These are phyloP conservation scores for Roridomyces roridus DNA, from an alignment of 768 basidiomycete species.

Conservation along the genomic window DNA sequence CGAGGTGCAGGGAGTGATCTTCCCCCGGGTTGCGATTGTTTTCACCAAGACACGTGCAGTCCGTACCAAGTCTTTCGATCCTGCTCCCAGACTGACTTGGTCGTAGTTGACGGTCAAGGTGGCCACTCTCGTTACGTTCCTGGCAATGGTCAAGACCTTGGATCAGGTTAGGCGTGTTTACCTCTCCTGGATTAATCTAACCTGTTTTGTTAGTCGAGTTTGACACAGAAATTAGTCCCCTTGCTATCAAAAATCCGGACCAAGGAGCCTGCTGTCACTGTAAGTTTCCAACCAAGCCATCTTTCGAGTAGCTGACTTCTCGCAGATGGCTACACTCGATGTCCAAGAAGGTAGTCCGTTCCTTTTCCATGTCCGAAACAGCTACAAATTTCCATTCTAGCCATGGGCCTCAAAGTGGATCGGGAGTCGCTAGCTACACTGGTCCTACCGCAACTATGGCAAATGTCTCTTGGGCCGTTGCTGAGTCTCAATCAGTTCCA, in stretches of 20 bases:
- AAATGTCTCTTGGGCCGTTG: constrained; percentile 95
- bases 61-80: too few species aligned
- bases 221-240: constrained; percentile 96
- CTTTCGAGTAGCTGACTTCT: background rate
- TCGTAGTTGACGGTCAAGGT: constrained; percentile 81
- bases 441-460: constrained; percentile 92
- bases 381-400: too few species aligned
- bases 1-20: constrained; percentile 88
- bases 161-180: constrained; percentile 65
- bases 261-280: constrained; percentile 95
- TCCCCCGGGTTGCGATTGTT: constrained; percentile 94
- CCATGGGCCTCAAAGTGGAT: constrained; percentile 95
- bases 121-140: constrained; percentile 81
- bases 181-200: background rate
- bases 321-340: constrained; percentile 82
- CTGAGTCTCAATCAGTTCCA: constrained; percentile 88
- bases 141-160: constrained; percentile 87
- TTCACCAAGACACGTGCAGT: constrained; percentile 88
- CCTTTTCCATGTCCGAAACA: too few species aligned
- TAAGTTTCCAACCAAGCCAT: constrained; percentile 36
- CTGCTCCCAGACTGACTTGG: too few species aligned
- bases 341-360: too few species aligned
- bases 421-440: constrained; percentile 90
- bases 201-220: constrained; percentile 57
- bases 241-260: constrained; percentile 94